Evolutionary conservation across 164 flowering plant species (phyloP), one percentile per base, ranked within the genome.

Genomic region (Berberis thunbergii): DNA sequence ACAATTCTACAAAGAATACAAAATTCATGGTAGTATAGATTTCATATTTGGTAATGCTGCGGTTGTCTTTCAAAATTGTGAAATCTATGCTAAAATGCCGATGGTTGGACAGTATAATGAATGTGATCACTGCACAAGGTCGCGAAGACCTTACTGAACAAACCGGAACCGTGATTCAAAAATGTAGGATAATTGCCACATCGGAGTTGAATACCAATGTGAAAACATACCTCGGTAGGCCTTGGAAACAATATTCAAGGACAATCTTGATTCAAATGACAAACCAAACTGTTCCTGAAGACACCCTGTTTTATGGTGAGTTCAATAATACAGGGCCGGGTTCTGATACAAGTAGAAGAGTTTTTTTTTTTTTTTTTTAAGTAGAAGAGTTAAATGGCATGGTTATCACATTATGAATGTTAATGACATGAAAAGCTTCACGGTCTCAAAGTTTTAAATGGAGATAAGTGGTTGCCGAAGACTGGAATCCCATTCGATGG

Each of bases 21-120:
- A 56, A 40, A 56, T 56, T 13, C 39, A 56, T 41, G 59, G 59
- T 0, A 56, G 8, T 6, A 11, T 49, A 11, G 52, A 49, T 11
- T 49, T 49, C 52, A 49, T 49, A 6, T 49, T 49, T 56, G 59
- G 59, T 56, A 56, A 56, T 56, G 59, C 59, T 13, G 59, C 59
- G 7, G 59, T 41, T 56, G 59, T 41, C 6, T 56, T 56, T 7
- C 42, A 56, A 38, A 56, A 41, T 38, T 56, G 59, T 10, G 39
- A 56, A 2, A 56, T 56, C 13, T 56, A 56, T 56, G 26, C 59
- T 9, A 38, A 2, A 38, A 1, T 56, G 41, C 59, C 59, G 2
- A 56, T 41, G 4, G 26, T 7, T 26, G 42, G 59, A 1, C 59
- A 56, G 39, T 6, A 4, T 46, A 4, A 8, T 54, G 38, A 54